Percentiles rank a stretch among this genome's conserved stretches.
phyloP scores from a whole-genome alignment of 345 rosid genomes.

The Populus alba region DNA sequence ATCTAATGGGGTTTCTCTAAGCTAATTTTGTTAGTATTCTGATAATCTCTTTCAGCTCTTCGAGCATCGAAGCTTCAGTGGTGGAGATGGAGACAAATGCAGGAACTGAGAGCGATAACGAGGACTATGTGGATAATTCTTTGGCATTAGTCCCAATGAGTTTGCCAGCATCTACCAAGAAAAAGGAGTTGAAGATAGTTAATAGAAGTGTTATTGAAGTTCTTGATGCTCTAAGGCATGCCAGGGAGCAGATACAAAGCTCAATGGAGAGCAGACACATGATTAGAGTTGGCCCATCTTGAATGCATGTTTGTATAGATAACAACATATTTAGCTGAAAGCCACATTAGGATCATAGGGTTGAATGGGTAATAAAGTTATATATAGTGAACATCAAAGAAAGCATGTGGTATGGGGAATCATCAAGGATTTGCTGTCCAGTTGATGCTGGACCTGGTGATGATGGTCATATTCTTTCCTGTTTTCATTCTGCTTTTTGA shows the following conservation, averaged over 20 bases:
- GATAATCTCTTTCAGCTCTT: slow-evolving; percentile 20
- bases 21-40: background rate
- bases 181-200: slow-evolving; percentile 20
- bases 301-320: slow-evolving; percentile 14
- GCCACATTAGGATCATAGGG: background rate
- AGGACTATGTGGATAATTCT: slow-evolving; percentile 31
- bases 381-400: background rate
- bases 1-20: background rate
- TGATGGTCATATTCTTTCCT: background rate
- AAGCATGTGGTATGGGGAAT: slow-evolving; percentile 25
- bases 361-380: slow-evolving; percentile 1
- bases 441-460: slow-evolving; percentile 3
- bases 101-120: slow-evolving; percentile 10
- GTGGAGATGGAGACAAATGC: slow-evolving; percentile 18
- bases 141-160: slow-evolving; percentile 42
- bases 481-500: background rate
- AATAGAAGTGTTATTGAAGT: slow-evolving; percentile 40
- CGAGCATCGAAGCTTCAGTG: slow-evolving; percentile 8
- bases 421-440: background rate
- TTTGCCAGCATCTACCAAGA: slow-evolving; percentile 15
- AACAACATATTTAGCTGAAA: background rate
- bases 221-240: slow-evolving; percentile 46
- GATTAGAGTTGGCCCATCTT: slow-evolving; percentile 38
- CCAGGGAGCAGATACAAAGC: slow-evolving; percentile 38
- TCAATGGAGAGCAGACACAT: slow-evolving; percentile 36